Conservation (phyloP, 2,329 filamentous ascomycete genomes). For the Emericellopsis cladophorae region DNA sequence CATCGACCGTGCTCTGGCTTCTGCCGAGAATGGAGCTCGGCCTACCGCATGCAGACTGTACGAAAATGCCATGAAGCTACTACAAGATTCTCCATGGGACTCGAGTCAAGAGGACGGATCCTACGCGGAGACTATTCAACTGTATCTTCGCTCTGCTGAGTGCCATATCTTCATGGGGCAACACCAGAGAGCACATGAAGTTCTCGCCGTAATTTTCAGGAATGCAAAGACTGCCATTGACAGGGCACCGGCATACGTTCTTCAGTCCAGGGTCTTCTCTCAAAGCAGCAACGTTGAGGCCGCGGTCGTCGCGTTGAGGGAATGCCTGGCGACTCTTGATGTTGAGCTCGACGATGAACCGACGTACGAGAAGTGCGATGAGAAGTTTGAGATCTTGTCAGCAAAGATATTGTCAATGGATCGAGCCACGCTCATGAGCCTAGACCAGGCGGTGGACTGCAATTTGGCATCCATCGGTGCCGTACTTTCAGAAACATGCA, state of each 20-base stretch:
- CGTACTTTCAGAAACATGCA: constrained; percentile 56
- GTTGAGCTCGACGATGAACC: constrained; percentile 52
- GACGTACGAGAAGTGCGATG: constrained; percentile 66
- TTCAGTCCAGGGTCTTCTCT: constrained; percentile 68
- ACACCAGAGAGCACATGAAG: constrained; percentile 49
- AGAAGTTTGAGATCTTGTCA: constrained; percentile 54
- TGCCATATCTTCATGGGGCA: constrained; percentile 71
- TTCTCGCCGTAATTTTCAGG: constrained; percentile 58
- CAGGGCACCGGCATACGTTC: constrained; percentile 72
- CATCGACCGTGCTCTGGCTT: constrained; percentile 64
- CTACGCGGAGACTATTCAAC: constrained; percentile 74
- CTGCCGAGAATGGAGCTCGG: constrained; percentile 71
- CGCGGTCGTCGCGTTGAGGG: constrained; percentile 58
- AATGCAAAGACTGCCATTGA: constrained; percentile 62
- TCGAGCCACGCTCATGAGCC: constrained; percentile 28
- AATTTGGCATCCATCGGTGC: constrained; percentile 52
- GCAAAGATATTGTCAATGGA: constrained; percentile 47
- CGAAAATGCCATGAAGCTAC: constrained; percentile 59
- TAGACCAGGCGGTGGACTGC: constrained; percentile 31
- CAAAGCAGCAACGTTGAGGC: constrained; percentile 58
- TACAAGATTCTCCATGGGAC: constrained; percentile 71
- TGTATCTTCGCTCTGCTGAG: constrained; percentile 70
- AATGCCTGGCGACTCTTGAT: constrained; percentile 58
- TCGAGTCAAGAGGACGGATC: constrained; percentile 57
- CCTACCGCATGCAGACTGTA: constrained; percentile 77